A percentile compares a stretch with the other conserved stretches of the same genome.
phyloP scores from a whole-genome alignment of 2,329 filamentous ascomycete genomes.

The Juglanconis juglandina region DNA sequence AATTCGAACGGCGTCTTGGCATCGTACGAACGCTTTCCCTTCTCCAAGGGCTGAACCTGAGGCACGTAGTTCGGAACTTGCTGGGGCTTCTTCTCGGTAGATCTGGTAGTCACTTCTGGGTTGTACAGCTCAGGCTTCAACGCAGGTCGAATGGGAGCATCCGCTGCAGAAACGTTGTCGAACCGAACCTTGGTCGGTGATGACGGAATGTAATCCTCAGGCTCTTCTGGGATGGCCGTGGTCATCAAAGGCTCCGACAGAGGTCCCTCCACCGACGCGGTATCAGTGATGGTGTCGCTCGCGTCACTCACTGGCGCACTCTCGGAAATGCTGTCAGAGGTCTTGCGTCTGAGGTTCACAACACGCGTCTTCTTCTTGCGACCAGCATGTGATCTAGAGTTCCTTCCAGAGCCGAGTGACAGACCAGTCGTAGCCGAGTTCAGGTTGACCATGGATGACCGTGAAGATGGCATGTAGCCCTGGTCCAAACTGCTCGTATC shows the following conservation, averaged over 20 bases:
- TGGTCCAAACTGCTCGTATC: slow-evolving; percentile 63
- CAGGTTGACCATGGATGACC: slow-evolving; percentile 63
- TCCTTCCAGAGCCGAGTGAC: slow-evolving; percentile 58
- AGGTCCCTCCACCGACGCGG: slow-evolving; percentile 54
- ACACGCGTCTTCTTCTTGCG: slow-evolving; percentile 82
- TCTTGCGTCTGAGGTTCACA: slow-evolving; percentile 71
- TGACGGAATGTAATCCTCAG: slow-evolving; percentile 43
- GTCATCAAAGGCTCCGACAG: slow-evolving; percentile 59
- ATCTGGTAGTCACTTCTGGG: slow-evolving; percentile 19
- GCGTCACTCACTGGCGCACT: slow-evolving; percentile 44
- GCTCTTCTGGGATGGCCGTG: slow-evolving; percentile 57
- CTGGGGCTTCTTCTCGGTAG: slow-evolving; percentile 18
- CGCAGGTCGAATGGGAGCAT: slow-evolving; percentile 28
- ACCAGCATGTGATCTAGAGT: slow-evolving; percentile 57
- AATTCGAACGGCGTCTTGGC: slow-evolving; percentile 30
- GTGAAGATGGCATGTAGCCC: slow-evolving; percentile 58
- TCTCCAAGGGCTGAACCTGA: slow-evolving; percentile 24
- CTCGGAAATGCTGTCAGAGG: slow-evolving; percentile 44
- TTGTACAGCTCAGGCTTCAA: slow-evolving; percentile 33
- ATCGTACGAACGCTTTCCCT: slow-evolving; percentile 22
- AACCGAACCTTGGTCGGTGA: slow-evolving; percentile 42
- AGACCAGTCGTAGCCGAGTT: slow-evolving; percentile 60
- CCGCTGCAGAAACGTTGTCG: slow-evolving; percentile 27
- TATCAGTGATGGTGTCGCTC: slow-evolving; percentile 45
- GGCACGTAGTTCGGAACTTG: background rate